Conservation (phyloP, 1,284 basidiomycete genomes). For the Leccinum solheimii region DNA sequence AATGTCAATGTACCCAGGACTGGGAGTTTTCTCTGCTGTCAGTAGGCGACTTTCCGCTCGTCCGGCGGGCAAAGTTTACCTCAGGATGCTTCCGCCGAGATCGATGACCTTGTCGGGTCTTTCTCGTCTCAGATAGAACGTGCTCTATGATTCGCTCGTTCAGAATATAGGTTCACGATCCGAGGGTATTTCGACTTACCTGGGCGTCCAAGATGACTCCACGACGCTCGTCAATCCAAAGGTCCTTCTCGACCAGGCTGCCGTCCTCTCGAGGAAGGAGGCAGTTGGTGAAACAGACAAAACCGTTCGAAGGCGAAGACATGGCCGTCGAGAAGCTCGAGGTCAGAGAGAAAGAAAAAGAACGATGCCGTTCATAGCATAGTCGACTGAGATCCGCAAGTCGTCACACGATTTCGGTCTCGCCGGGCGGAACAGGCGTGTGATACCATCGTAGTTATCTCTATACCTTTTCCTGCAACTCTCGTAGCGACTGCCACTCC, state of each 20-base stretch:
- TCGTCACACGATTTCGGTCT: slow-evolving; percentile 17
- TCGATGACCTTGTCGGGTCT: slow-evolving; percentile 65
- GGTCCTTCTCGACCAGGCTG: slow-evolving; percentile 62
- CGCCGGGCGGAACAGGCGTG: not conserved
- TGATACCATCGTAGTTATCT: not conserved
- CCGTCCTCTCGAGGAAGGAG: slow-evolving; percentile 76
- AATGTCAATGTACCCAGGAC: slow-evolving; percentile 77
- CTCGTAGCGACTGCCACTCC: not conserved
- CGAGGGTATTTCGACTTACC: slow-evolving; percentile 37
- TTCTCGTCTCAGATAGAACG: slow-evolving; percentile 64
- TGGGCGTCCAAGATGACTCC: slow-evolving; percentile 75
- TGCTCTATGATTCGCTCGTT: slow-evolving; percentile 30
- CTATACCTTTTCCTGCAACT: not conserved
- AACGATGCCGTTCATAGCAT: not conserved
- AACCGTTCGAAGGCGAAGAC: slow-evolving; percentile 50
- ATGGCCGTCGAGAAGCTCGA: slow-evolving; percentile 18
- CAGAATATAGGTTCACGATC: not conserved
- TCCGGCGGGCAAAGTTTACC: slow-evolving; percentile 39
- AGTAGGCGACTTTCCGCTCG: slow-evolving; percentile 2
- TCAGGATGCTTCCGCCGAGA: slow-evolving; percentile 71
- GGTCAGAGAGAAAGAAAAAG: slow-evolving; percentile 7
- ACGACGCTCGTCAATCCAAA: slow-evolving; percentile 73
- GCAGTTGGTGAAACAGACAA: slow-evolving; percentile 86
- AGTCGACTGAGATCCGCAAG: slow-evolving; percentile 2
- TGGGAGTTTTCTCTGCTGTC: slow-evolving; percentile 28